These are phyloP conservation scores for Ophiostoma angusticollis DNA, from an alignment of 2,329 filamentous ascomycete species.

Conservation along the genomic window DNA sequence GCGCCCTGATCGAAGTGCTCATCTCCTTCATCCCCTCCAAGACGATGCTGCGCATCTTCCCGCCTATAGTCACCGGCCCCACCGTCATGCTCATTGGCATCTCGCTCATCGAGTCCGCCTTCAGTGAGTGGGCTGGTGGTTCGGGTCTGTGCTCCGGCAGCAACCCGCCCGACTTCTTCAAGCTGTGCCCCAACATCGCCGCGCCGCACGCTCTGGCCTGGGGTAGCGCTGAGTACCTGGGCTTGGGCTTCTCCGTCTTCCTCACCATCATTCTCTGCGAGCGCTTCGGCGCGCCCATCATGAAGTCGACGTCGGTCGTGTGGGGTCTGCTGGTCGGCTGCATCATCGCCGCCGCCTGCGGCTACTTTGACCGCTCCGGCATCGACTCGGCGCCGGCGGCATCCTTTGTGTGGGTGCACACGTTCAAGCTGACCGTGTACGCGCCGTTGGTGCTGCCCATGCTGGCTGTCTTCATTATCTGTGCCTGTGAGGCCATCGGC, in stretches of 20 bases:
- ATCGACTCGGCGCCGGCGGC: slow-evolving; percentile 59
- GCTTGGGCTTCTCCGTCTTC: slow-evolving; percentile 70
- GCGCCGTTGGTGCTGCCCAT: slow-evolving; percentile 61
- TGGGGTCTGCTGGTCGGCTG: slow-evolving; percentile 63
- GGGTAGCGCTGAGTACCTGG: slow-evolving; percentile 68
- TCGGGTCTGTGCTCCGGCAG: slow-evolving; percentile 45
- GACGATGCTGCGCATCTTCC: slow-evolving; percentile 59
- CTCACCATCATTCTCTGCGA: slow-evolving; percentile 68
- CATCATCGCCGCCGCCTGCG: slow-evolving; percentile 63
- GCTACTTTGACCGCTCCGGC: slow-evolving; percentile 62
- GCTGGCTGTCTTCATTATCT: slow-evolving; percentile 56
- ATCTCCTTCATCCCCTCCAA: slow-evolving; percentile 63
- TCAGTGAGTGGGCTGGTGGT: slow-evolving; percentile 69
- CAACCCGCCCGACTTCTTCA: slow-evolving; percentile 40
- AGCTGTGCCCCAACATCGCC: slow-evolving; percentile 50
- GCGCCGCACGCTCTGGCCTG: slow-evolving; percentile 63
- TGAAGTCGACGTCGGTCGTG: slow-evolving; percentile 69
- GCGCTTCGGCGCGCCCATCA: slow-evolving; percentile 68
- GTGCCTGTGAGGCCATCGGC: slow-evolving; percentile 67
- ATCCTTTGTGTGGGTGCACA: slow-evolving; percentile 69
- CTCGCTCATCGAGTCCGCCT: slow-evolving; percentile 56
- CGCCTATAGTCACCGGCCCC: slow-evolving; percentile 44
- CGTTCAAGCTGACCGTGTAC: slow-evolving; percentile 60
- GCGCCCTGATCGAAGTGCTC: slow-evolving; percentile 55
- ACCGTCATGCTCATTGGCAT: slow-evolving; percentile 57